Evolutionary conservation across 768 basidiomycete genomes (phyloP).

Genomic region (Podaxis pistillaris): DNA sequence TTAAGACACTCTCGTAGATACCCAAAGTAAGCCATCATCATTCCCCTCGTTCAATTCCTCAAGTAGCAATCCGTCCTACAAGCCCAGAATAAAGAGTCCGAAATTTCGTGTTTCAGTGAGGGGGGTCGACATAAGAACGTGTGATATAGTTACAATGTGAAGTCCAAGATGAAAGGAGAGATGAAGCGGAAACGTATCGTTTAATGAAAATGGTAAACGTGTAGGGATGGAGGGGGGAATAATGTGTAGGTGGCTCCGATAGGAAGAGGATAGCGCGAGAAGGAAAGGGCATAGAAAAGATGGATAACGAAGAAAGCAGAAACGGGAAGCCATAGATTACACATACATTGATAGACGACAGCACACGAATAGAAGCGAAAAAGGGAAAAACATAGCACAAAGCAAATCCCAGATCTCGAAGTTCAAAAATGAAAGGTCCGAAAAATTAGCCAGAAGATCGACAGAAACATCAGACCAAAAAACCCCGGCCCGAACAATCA

Average conservation of each 20-base stretch:
- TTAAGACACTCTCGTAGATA: too few relatives aligned
- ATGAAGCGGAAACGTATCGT: neutral
- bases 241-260: neutral
- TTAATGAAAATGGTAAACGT: neutral
- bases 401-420: neutral
- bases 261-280: neutral
- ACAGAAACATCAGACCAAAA: neutral
- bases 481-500: neutral
- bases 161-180: neutral
- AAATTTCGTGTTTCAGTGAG: constrained; percentile 7
- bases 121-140: neutral
- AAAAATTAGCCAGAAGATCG: neutral
- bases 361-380: neutral
- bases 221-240: neutral
- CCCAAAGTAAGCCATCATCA: too few relatives aligned
- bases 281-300: neutral
- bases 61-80: too few relatives aligned
- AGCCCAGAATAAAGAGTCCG: neutral
- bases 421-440: neutral
- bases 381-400: neutral
- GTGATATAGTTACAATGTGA: neutral
- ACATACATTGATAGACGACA: neutral
- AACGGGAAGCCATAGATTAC: too few relatives aligned
- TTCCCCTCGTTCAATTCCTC: too few relatives aligned
- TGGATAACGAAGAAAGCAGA: neutral